Evolutionary conservation across 2,329 filamentous ascomycete species (phyloP).

Genomic region (Colletotrichum theobromicola): DNA sequence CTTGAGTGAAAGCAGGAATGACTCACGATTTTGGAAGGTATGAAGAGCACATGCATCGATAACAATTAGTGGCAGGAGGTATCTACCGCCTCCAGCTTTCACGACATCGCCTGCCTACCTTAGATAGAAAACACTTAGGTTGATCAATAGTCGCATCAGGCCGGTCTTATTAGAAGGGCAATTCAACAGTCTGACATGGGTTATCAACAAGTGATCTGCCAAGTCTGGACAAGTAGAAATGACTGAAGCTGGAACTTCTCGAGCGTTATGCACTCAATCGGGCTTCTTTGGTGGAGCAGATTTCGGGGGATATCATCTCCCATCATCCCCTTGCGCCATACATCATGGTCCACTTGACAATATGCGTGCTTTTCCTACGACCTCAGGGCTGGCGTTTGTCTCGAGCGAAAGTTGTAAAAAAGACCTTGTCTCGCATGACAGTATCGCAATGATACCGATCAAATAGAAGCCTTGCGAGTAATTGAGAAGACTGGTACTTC

Average conservation of each 20-base stretch:
- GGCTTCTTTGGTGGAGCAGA: background rate
- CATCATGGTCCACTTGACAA: background rate
- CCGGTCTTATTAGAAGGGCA: background rate
- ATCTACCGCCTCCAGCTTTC: background rate
- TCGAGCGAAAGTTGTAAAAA: background rate
- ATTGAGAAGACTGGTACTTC: background rate
- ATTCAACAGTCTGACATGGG: background rate
- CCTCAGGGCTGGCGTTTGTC: background rate
- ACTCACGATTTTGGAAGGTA: background rate
- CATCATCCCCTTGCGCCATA: background rate
- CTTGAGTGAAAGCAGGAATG: background rate
- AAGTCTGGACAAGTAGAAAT: background rate
- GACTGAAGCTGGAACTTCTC: background rate
- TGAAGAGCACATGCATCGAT: background rate
- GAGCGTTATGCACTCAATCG: background rate
- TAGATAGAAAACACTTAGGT: too few species aligned
- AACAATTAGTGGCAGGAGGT: background rate
- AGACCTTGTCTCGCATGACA: background rate
- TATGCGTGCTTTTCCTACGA: background rate
- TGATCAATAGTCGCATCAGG: background rate
- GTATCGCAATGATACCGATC: background rate
- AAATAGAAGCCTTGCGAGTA: background rate
- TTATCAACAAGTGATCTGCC: background rate
- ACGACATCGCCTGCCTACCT: too few species aligned
- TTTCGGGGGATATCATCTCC: background rate